Evolutionary conservation across 371 early-diverging fungal genomes (phyloP).

Genomic region (Zancudomyces culisetae): DNA sequence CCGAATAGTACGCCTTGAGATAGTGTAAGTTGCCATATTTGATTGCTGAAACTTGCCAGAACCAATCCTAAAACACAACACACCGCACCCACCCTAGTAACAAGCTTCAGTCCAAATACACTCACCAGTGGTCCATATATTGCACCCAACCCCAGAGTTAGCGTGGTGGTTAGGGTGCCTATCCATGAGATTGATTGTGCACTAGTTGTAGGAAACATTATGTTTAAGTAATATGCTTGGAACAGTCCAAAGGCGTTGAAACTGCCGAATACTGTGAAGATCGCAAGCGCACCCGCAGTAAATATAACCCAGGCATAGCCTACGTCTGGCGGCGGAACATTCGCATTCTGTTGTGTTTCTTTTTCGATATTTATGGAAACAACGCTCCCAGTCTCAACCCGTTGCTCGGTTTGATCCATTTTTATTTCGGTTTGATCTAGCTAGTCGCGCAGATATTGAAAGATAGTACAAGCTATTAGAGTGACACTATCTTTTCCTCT

Average conservation of each 20-base stretch:
- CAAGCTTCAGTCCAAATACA: constrained; percentile 30
- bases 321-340: constrained; percentile 2
- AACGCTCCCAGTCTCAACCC: too few species aligned
- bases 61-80: constrained; percentile 20
- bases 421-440: too few species aligned
- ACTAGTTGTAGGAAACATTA: constrained; percentile 8
- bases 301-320: constrained; percentile 4
- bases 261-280: not conserved
- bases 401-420: too few species aligned
- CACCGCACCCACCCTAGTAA: constrained; percentile 28
- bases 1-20: constrained; percentile 50
- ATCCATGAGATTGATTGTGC: constrained; percentile 18
- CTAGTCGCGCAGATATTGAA: too few species aligned
- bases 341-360: too few species aligned
- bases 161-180: constrained; percentile 12
- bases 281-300: not conserved
- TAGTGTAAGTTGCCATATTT: constrained; percentile 37
- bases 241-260: constrained; percentile 13
- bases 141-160: constrained; percentile 19
- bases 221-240: constrained; percentile 21
- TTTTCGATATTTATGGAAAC: too few species aligned
- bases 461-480: too few species aligned
- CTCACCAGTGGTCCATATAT: constrained; percentile 29
- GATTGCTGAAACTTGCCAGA: constrained; percentile 30
- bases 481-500: too few species aligned